Base-by-base conservation (phyloP, 345 rosid genomes). In the Trapa bicornis region DNA sequence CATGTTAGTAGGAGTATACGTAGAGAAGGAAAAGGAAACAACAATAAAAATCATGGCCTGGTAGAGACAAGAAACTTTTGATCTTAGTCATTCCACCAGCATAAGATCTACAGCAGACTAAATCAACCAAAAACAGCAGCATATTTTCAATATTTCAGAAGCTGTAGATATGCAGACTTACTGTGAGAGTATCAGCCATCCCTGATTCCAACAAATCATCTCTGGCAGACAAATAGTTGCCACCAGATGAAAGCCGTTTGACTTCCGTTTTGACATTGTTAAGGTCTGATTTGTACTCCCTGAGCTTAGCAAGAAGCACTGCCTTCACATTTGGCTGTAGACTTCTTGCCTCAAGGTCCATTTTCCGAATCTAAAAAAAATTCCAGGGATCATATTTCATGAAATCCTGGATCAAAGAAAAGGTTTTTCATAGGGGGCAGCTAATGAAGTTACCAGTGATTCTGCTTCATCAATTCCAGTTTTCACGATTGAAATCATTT, bases 291-390 rank as follows among this genome's bases (percentile, higher is more conserved):
- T 86, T 91, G 69, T 85, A 91, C 74, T 91, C 97, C 81, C 96
- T 77, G 60, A 91, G 62, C 79, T 91, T 91, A 71, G 84, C 75
- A 66, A 91, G 91, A 73, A 88, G 97, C 64, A 71, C 78, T 32
- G 88, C 85, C 79, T 85, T 91, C 43, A 81, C 71, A 75, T 73
- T 80, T 17, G 96, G 89, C 65, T 72, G 92, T 72, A 91, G 82
- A 70, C 83, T 85, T 79, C 96, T 88, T 32, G 93, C 97, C 77
- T 91, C 96, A 17, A 85, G 82, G 79, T 91, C 97, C 97, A 91
- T 88, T 75, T 91, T 91, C 72, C 87, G 80, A 70, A 88, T 82
- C 75, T 60, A 73, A 43, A 3, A 37, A 39, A 38, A 61, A 37
- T 38, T 47, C 41, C 52, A 36, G n/a, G 58, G 66, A 1, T 17